Conservation (phyloP, 202 grass and related monocot species). For the Dendrocalamus latiflorus region DNA sequence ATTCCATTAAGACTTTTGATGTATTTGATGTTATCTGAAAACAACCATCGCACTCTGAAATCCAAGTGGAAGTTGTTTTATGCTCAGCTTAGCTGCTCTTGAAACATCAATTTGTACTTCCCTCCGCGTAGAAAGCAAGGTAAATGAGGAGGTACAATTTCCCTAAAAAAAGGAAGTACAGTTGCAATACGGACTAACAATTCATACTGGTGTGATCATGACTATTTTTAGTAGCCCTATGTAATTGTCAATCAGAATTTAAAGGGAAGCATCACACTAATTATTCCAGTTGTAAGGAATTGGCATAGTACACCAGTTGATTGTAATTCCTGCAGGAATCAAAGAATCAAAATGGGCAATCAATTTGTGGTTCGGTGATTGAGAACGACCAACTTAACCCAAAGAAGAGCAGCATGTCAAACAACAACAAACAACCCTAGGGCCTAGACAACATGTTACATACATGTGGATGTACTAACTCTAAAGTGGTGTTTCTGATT, state of each 20-base stretch:
- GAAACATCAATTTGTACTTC: not conserved
- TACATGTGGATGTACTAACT: not conserved
- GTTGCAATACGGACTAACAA: not conserved
- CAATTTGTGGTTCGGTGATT: not conserved
- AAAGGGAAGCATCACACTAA: not conserved
- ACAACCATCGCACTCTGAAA: not conserved
- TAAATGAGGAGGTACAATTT: not conserved
- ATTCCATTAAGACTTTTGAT: not conserved
- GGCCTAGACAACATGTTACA: not conserved
- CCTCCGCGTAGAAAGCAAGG: not conserved
- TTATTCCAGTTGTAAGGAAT: not conserved
- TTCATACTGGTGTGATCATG: not conserved
- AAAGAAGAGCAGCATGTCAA: constrained; percentile 7
- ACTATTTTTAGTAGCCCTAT: not conserved
- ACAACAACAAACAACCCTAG: constrained; percentile 1
- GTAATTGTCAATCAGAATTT: not conserved
- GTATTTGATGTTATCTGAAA: not conserved
- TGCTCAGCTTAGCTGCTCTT: not conserved
- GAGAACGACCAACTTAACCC: not conserved
- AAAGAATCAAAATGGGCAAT: not conserved
- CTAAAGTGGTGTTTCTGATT: no score
- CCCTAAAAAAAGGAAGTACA: not conserved
- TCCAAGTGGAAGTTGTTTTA: not conserved
- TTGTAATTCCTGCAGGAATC: constrained; percentile 2
- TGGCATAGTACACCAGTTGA: not conserved